phyloP scores from a whole-genome alignment of 306 rosid species.

The Amphicarpaea edgeworthii region DNA sequence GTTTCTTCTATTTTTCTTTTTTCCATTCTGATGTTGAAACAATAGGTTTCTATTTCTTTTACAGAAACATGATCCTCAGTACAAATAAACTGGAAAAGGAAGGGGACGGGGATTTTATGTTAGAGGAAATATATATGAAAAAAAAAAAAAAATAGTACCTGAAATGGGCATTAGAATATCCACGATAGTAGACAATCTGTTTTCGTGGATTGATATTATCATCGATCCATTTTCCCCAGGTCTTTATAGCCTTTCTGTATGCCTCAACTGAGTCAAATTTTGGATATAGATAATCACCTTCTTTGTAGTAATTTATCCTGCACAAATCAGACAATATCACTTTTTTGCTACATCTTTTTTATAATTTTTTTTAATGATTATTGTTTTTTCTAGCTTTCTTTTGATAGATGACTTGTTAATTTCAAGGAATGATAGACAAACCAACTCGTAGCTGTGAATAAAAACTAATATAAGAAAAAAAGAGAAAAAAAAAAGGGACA shows the following conservation, averaged over 20 bases:
- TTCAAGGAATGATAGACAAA: constrained; percentile 25
- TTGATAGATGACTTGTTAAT: constrained; percentile 9
- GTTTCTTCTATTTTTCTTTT: constrained; percentile 18
- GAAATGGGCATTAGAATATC: constrained; percentile 96
- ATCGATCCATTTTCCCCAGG: constrained; percentile 93
- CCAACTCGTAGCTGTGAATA: constrained; percentile 19
- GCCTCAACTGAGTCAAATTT: constrained; percentile 84
- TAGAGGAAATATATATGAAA: background rate
- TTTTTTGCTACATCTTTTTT: constrained; percentile 16
- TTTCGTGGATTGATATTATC: constrained; percentile 69
- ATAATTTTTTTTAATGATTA: background rate
- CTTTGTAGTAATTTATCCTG: constrained; percentile 90
- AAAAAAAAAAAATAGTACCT: constrained; percentile 59
- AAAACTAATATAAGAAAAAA: constrained; percentile 7
- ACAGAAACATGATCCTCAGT: background rate
- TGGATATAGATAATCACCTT: constrained; percentile 82
- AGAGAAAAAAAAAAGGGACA: background rate
- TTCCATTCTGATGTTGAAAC: constrained; percentile 6
- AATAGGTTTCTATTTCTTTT: background rate
- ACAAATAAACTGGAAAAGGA: constrained; percentile 27
- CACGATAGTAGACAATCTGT: constrained; percentile 87
- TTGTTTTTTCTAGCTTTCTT: background rate
- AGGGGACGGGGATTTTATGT: constrained; percentile 16
- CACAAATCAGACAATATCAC: constrained; percentile 43
- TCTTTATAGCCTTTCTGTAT: constrained; percentile 74